Percentiles rank a stretch among this genome's conserved stretches.
These are phyloP conservation scores for Hemileccinum impolitum DNA, from an alignment of 768 basidiomycete species.

Conservation along the genomic window DNA sequence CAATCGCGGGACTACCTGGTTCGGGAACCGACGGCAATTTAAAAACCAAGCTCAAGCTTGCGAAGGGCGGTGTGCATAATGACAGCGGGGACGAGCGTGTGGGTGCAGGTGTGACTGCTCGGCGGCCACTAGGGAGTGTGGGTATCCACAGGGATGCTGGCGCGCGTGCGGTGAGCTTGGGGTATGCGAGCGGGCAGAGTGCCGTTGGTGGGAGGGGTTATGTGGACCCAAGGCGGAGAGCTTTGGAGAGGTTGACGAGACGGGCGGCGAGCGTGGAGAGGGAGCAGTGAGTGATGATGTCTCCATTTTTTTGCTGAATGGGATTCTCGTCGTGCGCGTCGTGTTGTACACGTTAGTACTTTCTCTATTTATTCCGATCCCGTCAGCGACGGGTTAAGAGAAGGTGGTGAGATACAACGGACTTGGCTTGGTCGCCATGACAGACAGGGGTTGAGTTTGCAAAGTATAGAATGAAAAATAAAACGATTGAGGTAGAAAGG, in stretches of 20 bases:
- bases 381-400: too few relatives aligned
- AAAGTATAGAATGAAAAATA: too few relatives aligned
- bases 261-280: conserved; percentile 20
- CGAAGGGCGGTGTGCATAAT: not conserved
- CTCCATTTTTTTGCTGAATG: not conserved
- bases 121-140: not conserved
- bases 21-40: conserved; percentile 1
- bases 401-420: too few relatives aligned
- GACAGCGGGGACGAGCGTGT: conserved; percentile 11
- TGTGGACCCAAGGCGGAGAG: conserved; percentile 23
- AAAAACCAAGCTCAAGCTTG: not conserved
- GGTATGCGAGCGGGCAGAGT: conserved; percentile 17
- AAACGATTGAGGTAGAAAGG: too few relatives aligned
- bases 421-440: too few relatives aligned
- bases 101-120: not conserved
- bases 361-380: too few relatives aligned
- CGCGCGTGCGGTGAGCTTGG: conserved; percentile 26
- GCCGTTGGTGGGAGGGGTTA: conserved; percentile 2
- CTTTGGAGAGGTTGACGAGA: conserved; percentile 15
- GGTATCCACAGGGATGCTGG: conserved; percentile 17
- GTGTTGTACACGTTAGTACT: too few relatives aligned
- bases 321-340: too few relatives aligned
- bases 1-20: conserved; percentile 53
- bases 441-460: too few relatives aligned
- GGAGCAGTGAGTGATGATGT: conserved; percentile 5